Base-by-base conservation (phyloP, 345 rosid genomes). In the Ricinus communis region DNA sequence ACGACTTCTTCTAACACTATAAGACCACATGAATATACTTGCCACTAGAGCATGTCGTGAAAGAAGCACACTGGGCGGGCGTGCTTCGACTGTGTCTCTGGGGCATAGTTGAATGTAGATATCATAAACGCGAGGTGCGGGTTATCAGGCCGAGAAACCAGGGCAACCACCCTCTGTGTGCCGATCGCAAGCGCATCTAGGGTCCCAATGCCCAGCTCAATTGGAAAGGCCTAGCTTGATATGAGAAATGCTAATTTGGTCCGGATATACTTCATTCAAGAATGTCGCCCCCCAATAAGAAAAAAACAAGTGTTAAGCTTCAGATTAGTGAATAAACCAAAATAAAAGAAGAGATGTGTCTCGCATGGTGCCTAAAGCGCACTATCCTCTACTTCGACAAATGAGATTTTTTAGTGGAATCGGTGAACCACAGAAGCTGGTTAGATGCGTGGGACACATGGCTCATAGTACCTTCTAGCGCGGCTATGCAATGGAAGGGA, bases 81-180 rank as follows among this genome's bases (percentile, higher is more conserved):
- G 13, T 67, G 71, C 60, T 67, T 67, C 60, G 25, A 67, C 30
- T 9, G 45, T 67, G 60, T 66, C 58, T 50, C 30, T 16, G 12
- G 45, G 60, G 43, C 70, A 66, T 38, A 66, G 0, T 66, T 66
- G 58, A 66, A 66, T 33, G 70, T 66, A 66, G 60, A 66, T 66
- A 36, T 66, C 61, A 56, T 56, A 56, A 56, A 56, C 36, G 38
- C 19, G 61, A 56, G 61, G 33, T 56, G 7, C 36, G 27, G 33
- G 33, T 7, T 56, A 56, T 36, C 36, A 56, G 61, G 61, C 18
- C 8, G 36, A 27, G 16, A 56, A 56, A 25, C 36, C 38, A 0
- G 33, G 31, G 36, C 61, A 56, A 56, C 36, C 33, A 56, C 36
- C 33, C 61, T 36, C 36, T 56, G 27, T 56, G 61, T 56, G 33